Base-by-base conservation (phyloP, 129 eudicot species). In the Tagetes erecta region DNA sequence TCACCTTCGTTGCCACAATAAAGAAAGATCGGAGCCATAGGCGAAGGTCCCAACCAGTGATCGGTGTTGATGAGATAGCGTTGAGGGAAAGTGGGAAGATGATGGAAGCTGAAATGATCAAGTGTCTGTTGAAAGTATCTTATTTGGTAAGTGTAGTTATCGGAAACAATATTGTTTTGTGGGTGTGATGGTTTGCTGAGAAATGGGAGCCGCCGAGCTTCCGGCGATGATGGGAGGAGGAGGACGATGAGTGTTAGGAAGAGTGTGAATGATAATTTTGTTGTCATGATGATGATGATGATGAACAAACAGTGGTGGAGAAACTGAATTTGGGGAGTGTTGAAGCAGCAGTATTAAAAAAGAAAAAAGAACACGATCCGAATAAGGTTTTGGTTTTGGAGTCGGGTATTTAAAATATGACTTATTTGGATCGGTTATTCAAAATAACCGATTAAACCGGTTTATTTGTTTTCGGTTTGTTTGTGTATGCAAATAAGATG, bases 1-100 rank as follows among this genome's bases (percentile, higher is more conserved):
- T 89, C 89, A 5, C 98, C 98, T 80, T 92, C 98, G 27, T 92
- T 92, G 5, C 98, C 98, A n/a, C 98, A 92, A 60, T 92, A 92
- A 46, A 92, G 68, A 78, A 92, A 92, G 36, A 92, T 87, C 30
- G 98, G 98, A 34, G 84, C 95, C 70, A 31, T 12, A 5, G 70
- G 74, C 8, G 75, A 66, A 5, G 97, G 83, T 0, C 96, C 96
- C 5, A 47, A 76, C 98, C 98, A 92, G 71, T 87, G 79, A 9
- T 92, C 81, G 58, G 82, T 76, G 76, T 82, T 90, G 47, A 92
- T 86, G 34, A 92, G 96, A 81, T 86, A 92, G 9, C 92, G 80
- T 68, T 92, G 98, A 38, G 77, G 85, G 79, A 92, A 92, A 3
- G 57, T 82, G 2, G 95, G 95, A 30, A 78, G 80, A 68, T 86